phyloP scores from a whole-genome alignment of 768 basidiomycete species.

The Leccinum longicurvipes region DNA sequence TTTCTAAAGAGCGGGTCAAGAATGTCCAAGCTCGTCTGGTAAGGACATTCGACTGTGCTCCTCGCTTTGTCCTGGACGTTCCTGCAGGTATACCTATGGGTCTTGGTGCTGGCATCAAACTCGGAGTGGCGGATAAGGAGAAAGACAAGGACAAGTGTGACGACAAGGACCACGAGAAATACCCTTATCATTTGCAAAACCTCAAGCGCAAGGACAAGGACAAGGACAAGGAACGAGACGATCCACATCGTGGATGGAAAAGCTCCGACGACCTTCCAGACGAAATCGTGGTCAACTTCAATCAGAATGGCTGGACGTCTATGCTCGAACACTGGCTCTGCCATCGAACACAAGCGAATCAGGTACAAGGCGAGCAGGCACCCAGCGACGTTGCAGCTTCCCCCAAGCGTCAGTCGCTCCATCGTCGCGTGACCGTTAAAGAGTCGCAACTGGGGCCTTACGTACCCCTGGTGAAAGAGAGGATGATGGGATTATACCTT shows the following conservation, averaged over 20 bases:
- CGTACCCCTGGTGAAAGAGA: conserved; percentile 80
- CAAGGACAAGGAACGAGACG: conserved; percentile 39
- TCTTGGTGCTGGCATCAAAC: conserved; percentile 71
- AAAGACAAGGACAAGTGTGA: conserved; percentile 34
- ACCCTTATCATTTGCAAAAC: conserved; percentile 23
- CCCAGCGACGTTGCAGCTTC: conserved; percentile 36
- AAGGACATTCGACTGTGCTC: neutral
- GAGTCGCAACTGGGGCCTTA: conserved; percentile 68
- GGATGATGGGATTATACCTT: conserved; percentile 87
- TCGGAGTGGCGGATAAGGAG: conserved; percentile 51
- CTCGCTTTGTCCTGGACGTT: neutral
- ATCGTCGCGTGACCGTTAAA: conserved; percentile 40
- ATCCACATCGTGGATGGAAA: conserved; percentile 30
- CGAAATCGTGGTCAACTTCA: conserved; percentile 28
- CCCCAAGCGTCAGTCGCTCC: conserved; percentile 43
- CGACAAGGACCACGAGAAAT: conserved; percentile 31
- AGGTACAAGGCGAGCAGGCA: conserved; percentile 10
- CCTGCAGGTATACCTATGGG: conserved; percentile 70
- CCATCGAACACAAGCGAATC: conserved; percentile 30
- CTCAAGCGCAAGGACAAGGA: conserved; percentile 38
- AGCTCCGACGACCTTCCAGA: conserved; percentile 36
- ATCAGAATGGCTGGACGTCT: conserved; percentile 64
- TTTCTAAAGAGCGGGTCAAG: conserved; percentile 60
- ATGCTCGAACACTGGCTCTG: conserved; percentile 75
- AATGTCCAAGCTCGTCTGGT: conserved; percentile 82